phyloP scores from a whole-genome alignment of 371 early-diverging fungal species.

The Encephalitozoon romaleae region DNA sequence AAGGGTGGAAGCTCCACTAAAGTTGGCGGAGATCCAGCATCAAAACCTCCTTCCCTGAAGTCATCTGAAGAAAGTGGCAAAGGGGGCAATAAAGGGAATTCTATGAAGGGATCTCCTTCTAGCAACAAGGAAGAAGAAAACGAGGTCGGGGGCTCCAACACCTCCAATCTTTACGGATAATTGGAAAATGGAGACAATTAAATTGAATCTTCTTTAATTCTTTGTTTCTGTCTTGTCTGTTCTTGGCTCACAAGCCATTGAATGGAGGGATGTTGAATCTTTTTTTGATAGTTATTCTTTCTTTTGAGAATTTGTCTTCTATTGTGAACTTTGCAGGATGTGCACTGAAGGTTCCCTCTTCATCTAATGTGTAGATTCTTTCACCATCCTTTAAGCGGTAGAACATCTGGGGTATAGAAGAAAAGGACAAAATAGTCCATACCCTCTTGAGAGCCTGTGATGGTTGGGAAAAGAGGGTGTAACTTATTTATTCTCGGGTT shows the following conservation, averaged over 20 bases:
- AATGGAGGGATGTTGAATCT: conserved; percentile 49
- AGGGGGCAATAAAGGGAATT: not conserved
- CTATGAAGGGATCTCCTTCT: not conserved
- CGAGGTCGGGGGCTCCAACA: not conserved
- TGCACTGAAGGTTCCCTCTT: conserved; percentile 31
- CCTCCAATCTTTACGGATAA: not conserved
- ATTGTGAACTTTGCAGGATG: conserved; percentile 58
- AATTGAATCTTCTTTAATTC: not conserved
- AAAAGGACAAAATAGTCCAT: not conserved
- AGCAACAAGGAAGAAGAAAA: not conserved
- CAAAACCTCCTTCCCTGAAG: too few species aligned
- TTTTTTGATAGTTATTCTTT: conserved; percentile 55
- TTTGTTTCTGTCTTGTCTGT: not conserved
- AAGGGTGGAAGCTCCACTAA: not conserved
- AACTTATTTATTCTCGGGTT: not conserved
- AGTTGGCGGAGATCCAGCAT: not conserved
- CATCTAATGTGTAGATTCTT: conserved; percentile 52
- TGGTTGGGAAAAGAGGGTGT: not conserved
- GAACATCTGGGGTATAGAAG: conserved; percentile 20
- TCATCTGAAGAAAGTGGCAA: not conserved
- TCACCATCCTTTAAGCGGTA: conserved; percentile 40
- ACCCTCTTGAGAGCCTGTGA: not conserved
- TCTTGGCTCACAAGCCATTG: conserved; percentile 12
- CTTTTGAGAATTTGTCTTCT: conserved; percentile 52
- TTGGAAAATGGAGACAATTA: not conserved